Conservation (phyloP, 768 basidiomycete genomes). For the Dacryopinax primogenitus region DNA sequence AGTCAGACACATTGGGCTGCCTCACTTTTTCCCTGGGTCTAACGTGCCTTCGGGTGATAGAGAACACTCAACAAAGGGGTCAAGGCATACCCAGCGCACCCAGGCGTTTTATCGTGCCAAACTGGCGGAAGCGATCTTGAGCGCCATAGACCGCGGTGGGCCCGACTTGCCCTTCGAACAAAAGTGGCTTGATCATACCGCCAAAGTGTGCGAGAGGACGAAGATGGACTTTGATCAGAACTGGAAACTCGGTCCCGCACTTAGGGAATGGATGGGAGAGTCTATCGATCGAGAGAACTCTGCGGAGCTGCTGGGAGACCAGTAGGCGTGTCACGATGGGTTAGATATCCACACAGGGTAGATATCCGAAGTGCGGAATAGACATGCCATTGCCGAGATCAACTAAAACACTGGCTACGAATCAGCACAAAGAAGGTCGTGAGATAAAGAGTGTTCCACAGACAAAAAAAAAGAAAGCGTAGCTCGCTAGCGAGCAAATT, state of each 20-base stretch:
- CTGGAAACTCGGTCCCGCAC: not conserved
- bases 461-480: not conserved
- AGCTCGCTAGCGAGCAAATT: not conserved
- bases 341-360: too few species aligned
- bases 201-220: not conserved
- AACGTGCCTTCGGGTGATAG: not conserved
- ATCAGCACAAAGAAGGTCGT: not conserved
- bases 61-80: not conserved
- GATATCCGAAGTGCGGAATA: too few species aligned
- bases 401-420: not conserved
- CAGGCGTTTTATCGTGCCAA: conserved; percentile 35
- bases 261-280: conserved; percentile 7
- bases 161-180: not conserved
- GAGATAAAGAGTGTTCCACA: not conserved
- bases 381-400: conserved; percentile 4
- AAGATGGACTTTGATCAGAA: not conserved
- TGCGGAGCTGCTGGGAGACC: too few species aligned
- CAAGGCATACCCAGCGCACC: not conserved
- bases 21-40: conserved; percentile 19
- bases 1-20: conserved; percentile 33
- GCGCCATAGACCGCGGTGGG: conserved; percentile 13
- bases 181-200: not conserved
- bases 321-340: too few species aligned
- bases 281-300: not conserved
- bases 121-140: conserved; percentile 36